phyloP scores from a whole-genome alignment of 106 monocot species.

The Acorus gramineus region DNA sequence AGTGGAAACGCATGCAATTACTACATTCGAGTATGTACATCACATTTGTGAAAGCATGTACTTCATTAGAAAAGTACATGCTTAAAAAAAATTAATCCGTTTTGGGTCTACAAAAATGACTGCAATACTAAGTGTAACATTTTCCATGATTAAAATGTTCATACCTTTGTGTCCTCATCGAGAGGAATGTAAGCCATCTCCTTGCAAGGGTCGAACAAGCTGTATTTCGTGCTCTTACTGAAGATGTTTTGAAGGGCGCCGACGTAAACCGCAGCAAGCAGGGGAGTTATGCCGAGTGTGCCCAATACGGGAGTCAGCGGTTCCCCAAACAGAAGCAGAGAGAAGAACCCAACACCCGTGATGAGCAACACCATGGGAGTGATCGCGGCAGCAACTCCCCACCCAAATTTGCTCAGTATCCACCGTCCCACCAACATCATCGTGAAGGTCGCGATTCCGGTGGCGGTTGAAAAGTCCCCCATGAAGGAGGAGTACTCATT shows the following conservation, averaged over 20 bases:
- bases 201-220: constrained; percentile 92
- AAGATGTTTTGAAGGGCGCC: constrained; percentile 92
- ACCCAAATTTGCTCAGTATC: constrained; percentile 89
- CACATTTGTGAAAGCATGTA: no score
- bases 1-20: no score
- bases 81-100: no score
- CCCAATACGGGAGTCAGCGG: constrained; percentile 57
- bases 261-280: constrained; percentile 88
- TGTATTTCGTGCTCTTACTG: constrained; percentile 92
- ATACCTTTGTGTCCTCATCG: constrained; percentile 81
- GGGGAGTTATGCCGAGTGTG: constrained; percentile 61
- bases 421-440: constrained; percentile 94
- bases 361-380: constrained; percentile 87
- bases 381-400: constrained; percentile 97
- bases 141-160: not conserved
- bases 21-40: no score
- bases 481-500: constrained; percentile 98
- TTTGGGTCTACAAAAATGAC: no score
- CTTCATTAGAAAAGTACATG: no score
- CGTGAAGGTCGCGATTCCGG: constrained; percentile 81
- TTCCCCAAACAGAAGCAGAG: constrained; percentile 71
- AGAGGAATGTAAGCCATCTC: constrained; percentile 95
- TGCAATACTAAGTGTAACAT: no score
- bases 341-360: constrained; percentile 97
- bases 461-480: constrained; percentile 97